These are phyloP conservation scores for Ogataea siamensis DNA, from an alignment of 805 yeast species.

Conservation along the genomic window DNA sequence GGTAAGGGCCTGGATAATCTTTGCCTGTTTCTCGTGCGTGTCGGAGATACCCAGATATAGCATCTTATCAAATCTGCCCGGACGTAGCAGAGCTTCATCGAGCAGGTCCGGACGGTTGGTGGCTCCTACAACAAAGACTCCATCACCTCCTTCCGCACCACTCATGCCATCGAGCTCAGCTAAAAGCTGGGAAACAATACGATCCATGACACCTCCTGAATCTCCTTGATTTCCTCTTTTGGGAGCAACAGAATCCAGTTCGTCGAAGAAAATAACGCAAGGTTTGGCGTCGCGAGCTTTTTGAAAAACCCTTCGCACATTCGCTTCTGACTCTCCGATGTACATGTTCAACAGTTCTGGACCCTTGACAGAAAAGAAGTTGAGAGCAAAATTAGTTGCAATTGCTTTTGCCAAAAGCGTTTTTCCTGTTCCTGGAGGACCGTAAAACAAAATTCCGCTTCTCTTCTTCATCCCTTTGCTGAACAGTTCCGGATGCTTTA, in stretches of 20 bases:
- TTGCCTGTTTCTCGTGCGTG: constrained; percentile 82
- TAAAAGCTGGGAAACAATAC: constrained; percentile 91
- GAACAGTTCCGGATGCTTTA: constrained; percentile 88
- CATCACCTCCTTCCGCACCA: constrained; percentile 70
- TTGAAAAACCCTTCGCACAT: constrained; percentile 91
- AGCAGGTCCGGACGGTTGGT: constrained; percentile 94
- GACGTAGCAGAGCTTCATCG: constrained; percentile 91
- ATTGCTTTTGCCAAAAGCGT: constrained; percentile 95
- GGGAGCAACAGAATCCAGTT: constrained; percentile 96
- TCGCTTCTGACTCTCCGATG: constrained; percentile 98
- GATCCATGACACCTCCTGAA: constrained; percentile 98
- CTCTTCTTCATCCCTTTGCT: constrained; percentile 87
- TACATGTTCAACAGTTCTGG: constrained; percentile 97
- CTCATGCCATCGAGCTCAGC: constrained; percentile 98
- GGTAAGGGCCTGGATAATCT: constrained; percentile 83
- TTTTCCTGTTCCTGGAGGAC: constrained; percentile 99
- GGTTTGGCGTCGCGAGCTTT: constrained; percentile 95
- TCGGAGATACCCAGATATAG: constrained; percentile 90
- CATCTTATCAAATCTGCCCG: constrained; percentile 95
- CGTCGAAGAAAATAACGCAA: constrained; percentile 96
- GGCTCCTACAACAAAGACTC: constrained; percentile 98
- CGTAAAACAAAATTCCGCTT: constrained; percentile 91
- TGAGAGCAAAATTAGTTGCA: constrained; percentile 90
- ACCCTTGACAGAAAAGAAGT: constrained; percentile 95
- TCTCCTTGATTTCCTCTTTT: constrained; percentile 98